Conservation (phyloP, 2,329 filamentous ascomycete species). For the Coniella vitis region DNA sequence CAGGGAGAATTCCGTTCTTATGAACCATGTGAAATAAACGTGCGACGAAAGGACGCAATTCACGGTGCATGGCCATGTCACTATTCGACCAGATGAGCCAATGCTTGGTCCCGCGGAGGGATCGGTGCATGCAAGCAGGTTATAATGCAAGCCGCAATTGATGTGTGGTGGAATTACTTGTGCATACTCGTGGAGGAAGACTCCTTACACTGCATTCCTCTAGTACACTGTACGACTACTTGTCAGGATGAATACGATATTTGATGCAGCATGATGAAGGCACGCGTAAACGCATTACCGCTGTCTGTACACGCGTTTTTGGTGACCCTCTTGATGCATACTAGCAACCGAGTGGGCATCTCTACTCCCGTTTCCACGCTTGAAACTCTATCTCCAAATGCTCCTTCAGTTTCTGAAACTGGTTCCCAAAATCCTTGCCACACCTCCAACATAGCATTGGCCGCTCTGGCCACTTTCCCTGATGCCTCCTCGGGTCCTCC, state of each 20-base stretch:
- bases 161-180: background rate
- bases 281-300: too few relatives aligned
- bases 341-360: background rate
- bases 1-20: background rate
- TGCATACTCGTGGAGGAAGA: too few relatives aligned
- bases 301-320: too few relatives aligned
- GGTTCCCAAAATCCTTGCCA: conserved; percentile 63
- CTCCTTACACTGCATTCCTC: background rate
- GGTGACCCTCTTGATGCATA: background rate
- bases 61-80: too few relatives aligned
- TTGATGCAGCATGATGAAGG: too few relatives aligned
- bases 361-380: conserved; percentile 37
- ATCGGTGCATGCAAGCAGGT: too few relatives aligned
- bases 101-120: too few relatives aligned
- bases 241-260: too few relatives aligned
- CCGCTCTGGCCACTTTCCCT: conserved; percentile 51
- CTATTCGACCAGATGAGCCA: too few relatives aligned
- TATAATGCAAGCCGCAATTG: too few relatives aligned
- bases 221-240: background rate
- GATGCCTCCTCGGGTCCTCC: conserved; percentile 56
- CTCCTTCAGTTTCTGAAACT: conserved; percentile 65
- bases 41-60: background rate
- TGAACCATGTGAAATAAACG: background rate
- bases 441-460: conserved; percentile 85
- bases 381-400: conserved; percentile 60